phyloP scores from a whole-genome alignment of 352 stramenopile genomes.

The Blastocystis sp. region DNA sequence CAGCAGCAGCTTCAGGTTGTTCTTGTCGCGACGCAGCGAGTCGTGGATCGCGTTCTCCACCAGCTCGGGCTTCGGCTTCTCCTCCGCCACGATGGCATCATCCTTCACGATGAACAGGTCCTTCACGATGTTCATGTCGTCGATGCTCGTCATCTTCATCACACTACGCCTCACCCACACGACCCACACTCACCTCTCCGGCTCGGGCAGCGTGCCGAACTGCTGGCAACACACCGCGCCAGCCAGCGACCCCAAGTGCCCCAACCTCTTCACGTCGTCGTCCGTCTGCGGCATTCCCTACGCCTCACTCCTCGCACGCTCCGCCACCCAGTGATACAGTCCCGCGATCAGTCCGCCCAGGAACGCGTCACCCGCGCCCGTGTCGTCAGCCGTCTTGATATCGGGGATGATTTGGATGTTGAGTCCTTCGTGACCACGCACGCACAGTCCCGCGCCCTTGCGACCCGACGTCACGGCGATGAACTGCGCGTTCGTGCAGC shows the following conservation, averaged over 20 bases:
- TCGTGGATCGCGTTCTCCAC: conserved; percentile 44
- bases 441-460: conserved; percentile 51
- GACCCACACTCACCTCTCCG: conserved; percentile 51
- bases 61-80: background rate
- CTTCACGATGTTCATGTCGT: conserved; percentile 73
- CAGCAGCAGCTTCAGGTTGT: conserved; percentile 66
- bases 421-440: conserved; percentile 61
- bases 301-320: background rate
- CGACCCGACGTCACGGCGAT: conserved; percentile 73
- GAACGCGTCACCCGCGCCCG: conserved; percentile 75
- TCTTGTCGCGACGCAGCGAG: conserved; percentile 43
- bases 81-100: background rate
- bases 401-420: conserved; percentile 73
- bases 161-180: conserved; percentile 43
- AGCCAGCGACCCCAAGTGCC: conserved; percentile 58
- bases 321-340: conserved; percentile 55
- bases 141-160: conserved; percentile 72
- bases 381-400: conserved; percentile 73
- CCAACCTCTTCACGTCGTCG: conserved; percentile 56
- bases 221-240: conserved; percentile 72
- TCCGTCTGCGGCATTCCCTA: conserved; percentile 67
- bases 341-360: conserved; percentile 74
- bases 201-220: conserved; percentile 62
- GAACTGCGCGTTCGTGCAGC: conserved; percentile 65
- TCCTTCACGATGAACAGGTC: conserved; percentile 39